phyloP scores from a whole-genome alignment of 148 eudicot species.

The Talinum fruticosum region DNA sequence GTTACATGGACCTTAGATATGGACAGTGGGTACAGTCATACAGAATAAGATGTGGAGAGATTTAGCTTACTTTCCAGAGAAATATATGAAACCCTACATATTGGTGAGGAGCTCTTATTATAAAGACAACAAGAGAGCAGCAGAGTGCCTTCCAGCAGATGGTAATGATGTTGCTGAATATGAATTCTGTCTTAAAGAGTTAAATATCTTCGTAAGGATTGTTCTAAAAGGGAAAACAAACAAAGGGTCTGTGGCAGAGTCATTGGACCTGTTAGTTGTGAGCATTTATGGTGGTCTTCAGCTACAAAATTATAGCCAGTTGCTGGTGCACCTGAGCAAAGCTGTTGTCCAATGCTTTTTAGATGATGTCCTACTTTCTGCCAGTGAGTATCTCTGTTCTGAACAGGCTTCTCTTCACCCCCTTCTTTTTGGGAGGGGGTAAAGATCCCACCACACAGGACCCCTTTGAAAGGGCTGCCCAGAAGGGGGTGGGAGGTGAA shows the following conservation, averaged over 20 bases:
- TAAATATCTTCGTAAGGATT: not conserved
- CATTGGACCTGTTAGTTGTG: not conserved
- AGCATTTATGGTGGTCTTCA: not conserved
- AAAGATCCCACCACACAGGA: no score
- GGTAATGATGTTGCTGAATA: not conserved
- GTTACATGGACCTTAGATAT: not conserved
- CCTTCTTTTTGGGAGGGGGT: no score
- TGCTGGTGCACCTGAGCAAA: not conserved
- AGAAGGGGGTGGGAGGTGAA: no score
- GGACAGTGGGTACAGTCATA: not conserved
- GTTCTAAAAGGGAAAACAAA: not conserved
- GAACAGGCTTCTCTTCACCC: no score
- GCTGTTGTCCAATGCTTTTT: not conserved
- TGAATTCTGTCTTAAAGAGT: not conserved
- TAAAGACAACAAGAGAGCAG: not conserved
- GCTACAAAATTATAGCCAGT: not conserved
- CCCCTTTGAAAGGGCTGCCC: no score
- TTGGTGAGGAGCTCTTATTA: not conserved
- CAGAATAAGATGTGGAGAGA: not conserved
- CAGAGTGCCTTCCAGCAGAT: not conserved
- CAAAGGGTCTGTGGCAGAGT: not conserved
- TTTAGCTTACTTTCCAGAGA: not conserved
- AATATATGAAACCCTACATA: not conserved
- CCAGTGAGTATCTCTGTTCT: not conserved
- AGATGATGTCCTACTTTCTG: not conserved